phyloP scores from a whole-genome alignment of 2,329 filamentous ascomycete genomes.

The Colletotrichum sp. region DNA sequence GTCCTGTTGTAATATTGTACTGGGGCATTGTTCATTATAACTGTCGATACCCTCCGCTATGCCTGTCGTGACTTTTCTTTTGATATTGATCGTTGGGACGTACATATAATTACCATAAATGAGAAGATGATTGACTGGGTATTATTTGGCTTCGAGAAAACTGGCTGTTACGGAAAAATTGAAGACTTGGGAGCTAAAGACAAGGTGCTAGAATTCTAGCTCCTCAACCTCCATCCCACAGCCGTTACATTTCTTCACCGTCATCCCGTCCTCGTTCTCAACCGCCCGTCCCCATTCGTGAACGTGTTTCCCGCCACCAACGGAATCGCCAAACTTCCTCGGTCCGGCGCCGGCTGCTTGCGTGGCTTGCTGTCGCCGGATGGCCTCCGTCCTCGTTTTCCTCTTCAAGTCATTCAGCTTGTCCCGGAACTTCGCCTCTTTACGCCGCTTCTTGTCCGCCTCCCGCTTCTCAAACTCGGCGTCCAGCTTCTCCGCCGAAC shows the following conservation, averaged over 20 bases:
- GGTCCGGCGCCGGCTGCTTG: conserved; percentile 54
- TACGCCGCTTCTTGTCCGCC: conserved; percentile 79
- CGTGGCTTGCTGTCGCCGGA: conserved; percentile 71
- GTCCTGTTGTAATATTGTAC: conserved; percentile 3
- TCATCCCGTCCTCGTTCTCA: conserved; percentile 74
- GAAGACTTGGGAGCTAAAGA: neutral
- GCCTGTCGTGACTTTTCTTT: neutral
- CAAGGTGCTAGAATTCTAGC: conserved; percentile 60
- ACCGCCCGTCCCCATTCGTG: conserved; percentile 85
- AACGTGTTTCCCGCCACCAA: conserved; percentile 76
- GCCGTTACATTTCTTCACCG: conserved; percentile 77
- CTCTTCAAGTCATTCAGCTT: conserved; percentile 92
- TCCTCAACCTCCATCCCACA: conserved; percentile 84
- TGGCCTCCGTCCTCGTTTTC: conserved; percentile 89
- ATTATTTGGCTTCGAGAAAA: neutral
- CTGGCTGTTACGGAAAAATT: neutral
- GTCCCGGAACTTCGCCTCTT: conserved; percentile 89
- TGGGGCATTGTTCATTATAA: conserved; percentile 7
- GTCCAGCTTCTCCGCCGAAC: conserved; percentile 82
- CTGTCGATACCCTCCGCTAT: conserved; percentile 9
- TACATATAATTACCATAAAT: neutral
- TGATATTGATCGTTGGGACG: neutral
- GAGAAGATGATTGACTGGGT: neutral
- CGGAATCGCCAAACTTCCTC: conserved; percentile 76
- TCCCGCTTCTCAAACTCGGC: conserved; percentile 85